Evolutionary conservation across 129 eudicot genomes (phyloP).

Genomic region (Tagetes patula): DNA sequence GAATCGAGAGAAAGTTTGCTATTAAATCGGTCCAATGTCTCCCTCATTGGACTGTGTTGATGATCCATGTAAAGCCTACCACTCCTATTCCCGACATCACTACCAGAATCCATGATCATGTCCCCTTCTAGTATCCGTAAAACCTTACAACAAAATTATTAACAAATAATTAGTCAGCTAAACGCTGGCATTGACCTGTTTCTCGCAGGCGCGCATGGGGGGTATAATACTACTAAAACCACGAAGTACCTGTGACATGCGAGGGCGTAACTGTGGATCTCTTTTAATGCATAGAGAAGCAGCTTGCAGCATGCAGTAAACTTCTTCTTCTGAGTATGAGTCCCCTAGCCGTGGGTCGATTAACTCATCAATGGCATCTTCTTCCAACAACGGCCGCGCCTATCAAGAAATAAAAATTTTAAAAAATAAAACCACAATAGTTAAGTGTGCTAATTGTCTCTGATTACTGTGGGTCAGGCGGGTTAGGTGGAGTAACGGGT

Average conservation of each 20-base stretch:
- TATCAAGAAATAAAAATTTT: conserved; percentile 26
- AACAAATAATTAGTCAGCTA: conserved; percentile 2
- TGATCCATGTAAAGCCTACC: conserved; percentile 57
- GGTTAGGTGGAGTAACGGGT: background rate
- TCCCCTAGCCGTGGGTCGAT: conserved; percentile 71
- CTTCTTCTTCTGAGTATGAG: conserved; percentile 72
- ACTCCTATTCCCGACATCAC: conserved; percentile 65
- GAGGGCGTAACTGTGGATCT: conserved; percentile 91
- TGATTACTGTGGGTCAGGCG: background rate
- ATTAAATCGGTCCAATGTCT: conserved; percentile 33
- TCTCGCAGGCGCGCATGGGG: background rate
- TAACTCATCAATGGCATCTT: conserved; percentile 64
- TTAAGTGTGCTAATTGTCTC: background rate
- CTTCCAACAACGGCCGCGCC: conserved; percentile 95
- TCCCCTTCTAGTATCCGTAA: conserved; percentile 95
- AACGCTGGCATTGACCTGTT: background rate
- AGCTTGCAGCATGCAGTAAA: conserved; percentile 84
- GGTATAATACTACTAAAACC: background rate
- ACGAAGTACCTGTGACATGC: conserved; percentile 88
- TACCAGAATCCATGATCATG: conserved; percentile 61
- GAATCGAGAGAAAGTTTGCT: conserved; percentile 45
- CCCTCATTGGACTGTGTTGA: conserved; percentile 43
- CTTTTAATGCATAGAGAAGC: conserved; percentile 86
- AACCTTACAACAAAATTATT: conserved; percentile 43
- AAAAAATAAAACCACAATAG: background rate